A percentile compares a stretch with the other conserved stretches of the same genome.
These are phyloP conservation scores for Ceratocystis lukuohia DNA, from an alignment of 2,329 filamentous ascomycete genomes.

Conservation along the genomic window DNA sequence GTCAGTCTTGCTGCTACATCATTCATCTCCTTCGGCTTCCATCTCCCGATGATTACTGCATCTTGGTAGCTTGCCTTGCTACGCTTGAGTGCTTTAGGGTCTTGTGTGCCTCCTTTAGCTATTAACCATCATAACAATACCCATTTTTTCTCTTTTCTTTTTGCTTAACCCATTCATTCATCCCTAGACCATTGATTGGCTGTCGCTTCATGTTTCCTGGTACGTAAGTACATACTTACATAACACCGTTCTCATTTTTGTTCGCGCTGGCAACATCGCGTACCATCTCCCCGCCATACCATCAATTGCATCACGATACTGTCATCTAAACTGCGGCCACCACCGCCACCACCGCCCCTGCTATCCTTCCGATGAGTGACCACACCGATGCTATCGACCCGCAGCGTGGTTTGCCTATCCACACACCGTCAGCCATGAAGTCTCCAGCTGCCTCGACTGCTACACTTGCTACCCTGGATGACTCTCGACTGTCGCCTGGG, in stretches of 20 bases:
- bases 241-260: not conserved
- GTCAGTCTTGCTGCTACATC: not conserved
- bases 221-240: not conserved
- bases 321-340: not conserved
- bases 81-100: not conserved
- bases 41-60: not conserved
- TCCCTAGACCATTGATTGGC: not conserved
- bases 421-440: not conserved
- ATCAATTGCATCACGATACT: not conserved
- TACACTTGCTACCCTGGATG: not conserved
- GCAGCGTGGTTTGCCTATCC: slow-evolving; percentile 5
- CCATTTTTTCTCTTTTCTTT: not conserved
- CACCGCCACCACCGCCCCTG: not conserved
- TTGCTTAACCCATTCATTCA: not conserved
- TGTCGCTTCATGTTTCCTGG: not conserved
- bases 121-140: not conserved
- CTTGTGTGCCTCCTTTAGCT: not conserved
- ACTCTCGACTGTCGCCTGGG: slow-evolving; percentile 1
- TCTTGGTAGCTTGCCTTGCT: not conserved
- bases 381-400: not conserved
- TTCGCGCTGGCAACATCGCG: not conserved
- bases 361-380: not conserved
- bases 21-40: not conserved
- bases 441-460: not conserved
- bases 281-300: not conserved